Conservation (phyloP, 2,329 filamentous ascomycete species). For the Aspergillus hortae region DNA sequence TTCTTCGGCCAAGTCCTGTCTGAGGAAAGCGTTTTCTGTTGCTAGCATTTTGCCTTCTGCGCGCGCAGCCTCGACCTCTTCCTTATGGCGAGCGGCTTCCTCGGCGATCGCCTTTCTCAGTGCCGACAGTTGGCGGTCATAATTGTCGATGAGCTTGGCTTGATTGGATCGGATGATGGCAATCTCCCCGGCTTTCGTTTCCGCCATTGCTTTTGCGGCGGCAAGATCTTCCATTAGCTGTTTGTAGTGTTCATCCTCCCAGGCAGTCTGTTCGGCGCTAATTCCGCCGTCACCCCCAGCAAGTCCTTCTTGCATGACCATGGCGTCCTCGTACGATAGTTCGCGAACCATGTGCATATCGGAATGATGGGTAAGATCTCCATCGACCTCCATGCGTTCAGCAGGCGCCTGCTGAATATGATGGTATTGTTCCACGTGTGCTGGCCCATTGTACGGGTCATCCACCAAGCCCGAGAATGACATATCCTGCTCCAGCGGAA, state of each 20-base stretch:
- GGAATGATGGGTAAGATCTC: conserved; percentile 6
- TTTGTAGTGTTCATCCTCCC: conserved; percentile 40
- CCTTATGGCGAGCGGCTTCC: conserved; percentile 50
- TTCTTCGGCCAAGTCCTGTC: conserved; percentile 58
- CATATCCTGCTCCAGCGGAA: conserved; percentile 11
- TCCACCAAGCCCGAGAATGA: conserved; percentile 7
- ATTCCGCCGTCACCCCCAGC: not conserved
- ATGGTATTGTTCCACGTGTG: conserved; percentile 16
- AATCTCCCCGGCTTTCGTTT: conserved; percentile 57
- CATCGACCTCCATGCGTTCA: conserved; percentile 17
- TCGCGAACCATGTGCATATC: conserved; percentile 12
- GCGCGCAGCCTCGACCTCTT: conserved; percentile 52
- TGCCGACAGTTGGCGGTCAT: conserved; percentile 51
- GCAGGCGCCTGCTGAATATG: not conserved
- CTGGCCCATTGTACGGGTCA: conserved; percentile 12
- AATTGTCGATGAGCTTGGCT: conserved; percentile 50
- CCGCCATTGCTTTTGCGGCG: conserved; percentile 39
- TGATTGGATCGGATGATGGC: conserved; percentile 59
- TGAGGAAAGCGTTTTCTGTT: conserved; percentile 58
- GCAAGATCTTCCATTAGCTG: conserved; percentile 36
- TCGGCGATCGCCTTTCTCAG: conserved; percentile 55
- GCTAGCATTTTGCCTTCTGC: conserved; percentile 55
- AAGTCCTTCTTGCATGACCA: conserved; percentile 18
- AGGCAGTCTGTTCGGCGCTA: conserved; percentile 30
- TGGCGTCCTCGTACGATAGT: conserved; percentile 16